Conservation (phyloP, 345 rosid species). For the Kandelia obovata region DNA sequence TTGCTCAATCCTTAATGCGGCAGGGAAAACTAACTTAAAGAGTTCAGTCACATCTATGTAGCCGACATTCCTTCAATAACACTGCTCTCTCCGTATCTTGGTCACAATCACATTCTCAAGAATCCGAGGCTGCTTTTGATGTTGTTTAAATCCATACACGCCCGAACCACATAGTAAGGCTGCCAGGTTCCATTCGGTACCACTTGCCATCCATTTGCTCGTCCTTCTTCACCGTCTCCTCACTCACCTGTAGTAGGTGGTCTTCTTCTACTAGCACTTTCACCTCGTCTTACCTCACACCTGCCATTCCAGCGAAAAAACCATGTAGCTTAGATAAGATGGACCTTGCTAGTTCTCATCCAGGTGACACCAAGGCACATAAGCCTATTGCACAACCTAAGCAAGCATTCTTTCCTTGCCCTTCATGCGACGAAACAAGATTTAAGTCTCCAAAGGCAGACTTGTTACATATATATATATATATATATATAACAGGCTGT, state of each 20-base stretch:
- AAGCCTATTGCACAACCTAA: conserved; percentile 18
- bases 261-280: background rate
- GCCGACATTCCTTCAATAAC: conserved; percentile 3
- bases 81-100: background rate
- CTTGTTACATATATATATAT: too few relatives aligned
- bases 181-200: conserved; percentile 16
- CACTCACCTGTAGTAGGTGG: conserved; percentile 13
- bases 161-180: conserved; percentile 17
- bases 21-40: too few relatives aligned
- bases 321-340: conserved; percentile 1
- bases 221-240: conserved; percentile 11
- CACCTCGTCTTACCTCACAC: conserved; percentile 18
- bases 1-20: too few relatives aligned
- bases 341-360: background rate
- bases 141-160: conserved; percentile 4
- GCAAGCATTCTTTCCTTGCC: background rate
- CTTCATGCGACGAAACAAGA: background rate
- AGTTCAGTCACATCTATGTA: too few relatives aligned
- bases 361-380: conserved; percentile 5
- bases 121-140: conserved; percentile 12
- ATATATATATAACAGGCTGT: too few relatives aligned
- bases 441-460: too few relatives aligned
- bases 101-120: too few relatives aligned
- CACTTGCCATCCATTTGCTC: conserved; percentile 18
- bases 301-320: background rate